Percentiles rank a stretch among this genome's conserved stretches.
phyloP scores from a whole-genome alignment of 257 asterid genomes.

The Paulownia fortunei region DNA sequence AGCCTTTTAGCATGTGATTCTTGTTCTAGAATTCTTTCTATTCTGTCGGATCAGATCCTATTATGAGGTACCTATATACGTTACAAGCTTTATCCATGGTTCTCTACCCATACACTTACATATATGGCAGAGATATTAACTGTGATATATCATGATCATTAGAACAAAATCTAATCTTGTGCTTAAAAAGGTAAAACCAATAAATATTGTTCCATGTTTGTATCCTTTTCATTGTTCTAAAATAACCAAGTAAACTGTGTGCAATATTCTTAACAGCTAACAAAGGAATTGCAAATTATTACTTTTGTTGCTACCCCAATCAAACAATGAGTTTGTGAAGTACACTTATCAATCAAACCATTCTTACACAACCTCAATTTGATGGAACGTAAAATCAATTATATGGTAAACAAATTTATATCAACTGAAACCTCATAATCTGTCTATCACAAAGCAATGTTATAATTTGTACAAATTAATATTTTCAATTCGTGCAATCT shows the following conservation, averaged over 20 bases:
- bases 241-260: neutral
- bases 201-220: neutral
- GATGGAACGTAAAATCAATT: too few relatives aligned
- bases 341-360: too few relatives aligned
- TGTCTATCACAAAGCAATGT: neutral
- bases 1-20: constrained; percentile 42
- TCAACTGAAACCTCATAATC: too few relatives aligned
- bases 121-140: neutral
- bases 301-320: neutral
- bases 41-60: constrained; percentile 43
- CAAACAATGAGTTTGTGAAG: neutral
- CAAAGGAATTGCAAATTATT: neutral
- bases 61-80: neutral
- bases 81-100: constrained; percentile 16
- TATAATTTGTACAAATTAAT: too few relatives aligned
- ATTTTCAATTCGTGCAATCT: too few relatives aligned
- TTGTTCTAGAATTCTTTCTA: constrained; percentile 27
- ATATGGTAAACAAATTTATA: too few relatives aligned
- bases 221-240: neutral
- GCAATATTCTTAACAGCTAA: neutral
- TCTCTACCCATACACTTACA: neutral
- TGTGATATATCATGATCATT: neutral
- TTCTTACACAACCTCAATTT: too few relatives aligned
- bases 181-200: neutral
- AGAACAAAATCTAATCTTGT: constrained; percentile 8